These are phyloP conservation scores for Eucalyptus sideroxylon DNA, from an alignment of 345 rosid genomes.

Conservation along the genomic window DNA sequence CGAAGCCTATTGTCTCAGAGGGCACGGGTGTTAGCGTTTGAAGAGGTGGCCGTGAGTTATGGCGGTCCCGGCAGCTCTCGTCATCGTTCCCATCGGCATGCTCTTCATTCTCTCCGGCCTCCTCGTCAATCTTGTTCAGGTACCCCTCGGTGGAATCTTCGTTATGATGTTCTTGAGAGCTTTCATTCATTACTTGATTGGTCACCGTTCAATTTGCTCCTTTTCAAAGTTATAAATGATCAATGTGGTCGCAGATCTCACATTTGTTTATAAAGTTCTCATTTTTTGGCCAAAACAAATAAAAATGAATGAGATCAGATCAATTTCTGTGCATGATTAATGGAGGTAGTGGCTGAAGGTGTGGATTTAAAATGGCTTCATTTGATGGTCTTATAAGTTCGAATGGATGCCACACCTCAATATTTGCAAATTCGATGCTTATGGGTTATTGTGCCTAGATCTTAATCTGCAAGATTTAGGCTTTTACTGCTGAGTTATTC, in stretches of 20 bases:
- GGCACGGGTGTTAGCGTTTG: not conserved
- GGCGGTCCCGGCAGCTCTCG: conserved; percentile 68
- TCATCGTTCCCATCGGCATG: conserved; percentile 61
- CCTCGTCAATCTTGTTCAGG: conserved; percentile 79
- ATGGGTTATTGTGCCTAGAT: not conserved
- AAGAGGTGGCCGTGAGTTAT: conserved; percentile 9
- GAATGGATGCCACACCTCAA: not conserved
- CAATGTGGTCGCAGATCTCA: not conserved
- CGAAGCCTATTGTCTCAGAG: not conserved
- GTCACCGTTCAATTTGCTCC: not conserved
- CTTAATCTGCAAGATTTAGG: not conserved
- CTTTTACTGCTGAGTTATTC: not conserved
- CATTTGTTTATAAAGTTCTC: not conserved
- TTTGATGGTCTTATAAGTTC: not conserved
- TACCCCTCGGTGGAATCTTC: not conserved
- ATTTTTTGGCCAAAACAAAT: not conserved
- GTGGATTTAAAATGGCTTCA: not conserved
- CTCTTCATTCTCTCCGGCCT: conserved; percentile 87
- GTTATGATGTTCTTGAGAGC: not conserved
- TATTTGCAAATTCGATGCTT: not conserved
- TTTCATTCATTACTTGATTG: not conserved
- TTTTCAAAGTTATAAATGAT: not conserved
- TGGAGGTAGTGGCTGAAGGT: not conserved
- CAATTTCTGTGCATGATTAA: not conserved
- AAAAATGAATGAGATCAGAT: not conserved